These are phyloP conservation scores for Carallia brachiata DNA, from an alignment of 345 rosid species.

Conservation along the genomic window DNA sequence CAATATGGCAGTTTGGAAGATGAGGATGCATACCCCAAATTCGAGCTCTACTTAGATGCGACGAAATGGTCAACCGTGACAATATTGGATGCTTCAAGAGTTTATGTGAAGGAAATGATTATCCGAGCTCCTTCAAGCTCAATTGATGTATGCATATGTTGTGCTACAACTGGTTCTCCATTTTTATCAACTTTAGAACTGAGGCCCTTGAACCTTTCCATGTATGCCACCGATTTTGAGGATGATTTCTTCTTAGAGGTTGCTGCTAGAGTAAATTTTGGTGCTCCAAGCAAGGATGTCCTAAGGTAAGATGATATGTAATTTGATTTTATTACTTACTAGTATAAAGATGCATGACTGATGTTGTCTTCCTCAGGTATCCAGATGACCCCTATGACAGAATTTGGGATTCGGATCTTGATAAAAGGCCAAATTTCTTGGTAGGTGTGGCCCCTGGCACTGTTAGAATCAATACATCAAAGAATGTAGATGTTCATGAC, in stretches of 20 bases:
- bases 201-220: constrained; percentile 77
- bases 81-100: constrained; percentile 62
- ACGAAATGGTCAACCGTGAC: constrained; percentile 90
- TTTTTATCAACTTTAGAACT: constrained; percentile 89
- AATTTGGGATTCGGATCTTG: constrained; percentile 93
- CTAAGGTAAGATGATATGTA: constrained; percentile 50
- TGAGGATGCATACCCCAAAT: constrained; percentile 76
- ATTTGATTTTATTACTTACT: background rate
- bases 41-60: constrained; percentile 78
- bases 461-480: constrained; percentile 61
- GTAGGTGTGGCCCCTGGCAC: constrained; percentile 90
- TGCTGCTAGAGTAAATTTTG: constrained; percentile 92
- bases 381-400: constrained; percentile 99
- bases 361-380: constrained; percentile 52
- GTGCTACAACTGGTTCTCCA: constrained; percentile 88
- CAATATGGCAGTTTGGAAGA: constrained; percentile 52
- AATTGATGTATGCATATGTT: constrained; percentile 80
- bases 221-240: constrained; percentile 90
- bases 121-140: constrained; percentile 75
- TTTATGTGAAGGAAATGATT: constrained; percentile 74
- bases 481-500: constrained; percentile 52
- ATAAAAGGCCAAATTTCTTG: constrained; percentile 73
- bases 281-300: constrained; percentile 61
- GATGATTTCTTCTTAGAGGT: constrained; percentile 77
- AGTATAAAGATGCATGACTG: background rate